Percentiles rank a stretch among this genome's conserved stretches.
These are phyloP conservation scores for Bruguiera hainesii DNA, from an alignment of 441 rosid genomes.

Conservation along the genomic window DNA sequence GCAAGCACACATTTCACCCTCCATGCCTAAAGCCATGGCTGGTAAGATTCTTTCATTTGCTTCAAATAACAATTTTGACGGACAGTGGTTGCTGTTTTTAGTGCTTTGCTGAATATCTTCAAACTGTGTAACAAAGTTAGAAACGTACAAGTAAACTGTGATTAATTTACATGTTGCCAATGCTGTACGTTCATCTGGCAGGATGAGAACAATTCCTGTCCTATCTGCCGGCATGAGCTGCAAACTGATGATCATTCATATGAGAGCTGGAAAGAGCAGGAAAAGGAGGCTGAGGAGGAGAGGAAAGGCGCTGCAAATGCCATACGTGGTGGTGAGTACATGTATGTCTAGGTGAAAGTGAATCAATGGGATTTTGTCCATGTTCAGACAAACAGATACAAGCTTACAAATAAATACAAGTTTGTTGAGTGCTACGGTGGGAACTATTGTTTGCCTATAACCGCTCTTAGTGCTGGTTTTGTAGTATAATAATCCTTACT, in stretches of 20 bases:
- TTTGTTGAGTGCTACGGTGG: neutral
- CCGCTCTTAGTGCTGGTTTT: too few relatives aligned
- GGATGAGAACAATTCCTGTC: constrained; percentile 97
- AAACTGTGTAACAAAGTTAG: too few relatives aligned
- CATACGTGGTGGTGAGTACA: constrained; percentile 80
- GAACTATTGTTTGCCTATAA: too few relatives aligned
- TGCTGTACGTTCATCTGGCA: constrained; percentile 20
- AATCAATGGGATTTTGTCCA: too few relatives aligned
- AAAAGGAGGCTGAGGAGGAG: constrained; percentile 88
- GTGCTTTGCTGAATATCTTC: too few relatives aligned
- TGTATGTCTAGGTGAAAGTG: constrained; percentile 56
- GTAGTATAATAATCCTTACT: too few relatives aligned
- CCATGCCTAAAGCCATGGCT: constrained; percentile 96
- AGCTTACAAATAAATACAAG: neutral
- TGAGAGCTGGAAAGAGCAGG: constrained; percentile 88
- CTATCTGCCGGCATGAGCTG: constrained; percentile 84
- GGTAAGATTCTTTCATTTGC: constrained; percentile 36
- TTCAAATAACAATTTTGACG: neutral
- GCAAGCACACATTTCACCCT: constrained; percentile 90
- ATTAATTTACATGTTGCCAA: neutral
- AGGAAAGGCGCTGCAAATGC: constrained; percentile 91
- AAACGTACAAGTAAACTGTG: neutral
- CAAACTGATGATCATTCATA: constrained; percentile 85
- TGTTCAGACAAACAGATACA: too few relatives aligned
- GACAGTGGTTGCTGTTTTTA: too few relatives aligned